A percentile compares a stretch with the other conserved stretches of the same genome.
Evolutionary conservation across 2,329 filamentous ascomycete species (phyloP).

Genomic region (Trichoderma arundinaceum): DNA sequence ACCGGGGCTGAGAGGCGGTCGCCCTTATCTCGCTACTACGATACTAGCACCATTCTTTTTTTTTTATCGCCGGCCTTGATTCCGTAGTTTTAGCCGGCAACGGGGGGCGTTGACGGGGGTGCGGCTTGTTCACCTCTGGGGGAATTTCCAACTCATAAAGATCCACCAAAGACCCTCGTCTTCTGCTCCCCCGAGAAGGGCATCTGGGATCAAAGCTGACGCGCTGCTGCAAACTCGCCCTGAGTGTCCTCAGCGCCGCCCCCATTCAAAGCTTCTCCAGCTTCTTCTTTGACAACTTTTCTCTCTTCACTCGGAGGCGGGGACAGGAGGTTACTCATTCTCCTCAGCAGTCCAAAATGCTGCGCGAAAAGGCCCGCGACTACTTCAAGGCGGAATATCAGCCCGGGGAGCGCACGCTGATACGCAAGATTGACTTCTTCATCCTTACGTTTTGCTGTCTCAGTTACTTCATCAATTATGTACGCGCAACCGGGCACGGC

Average conservation of each 20-base stretch:
- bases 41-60: not conserved
- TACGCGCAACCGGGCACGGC: conserved; percentile 39
- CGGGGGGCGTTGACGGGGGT: not conserved
- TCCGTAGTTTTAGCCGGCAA: conserved; percentile 15
- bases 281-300: not conserved
- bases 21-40: conserved; percentile 21
- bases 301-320: not conserved
- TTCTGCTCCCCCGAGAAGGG: not conserved
- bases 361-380: conserved; percentile 36
- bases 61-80: conserved; percentile 1
- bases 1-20: not conserved
- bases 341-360: conserved; percentile 27
- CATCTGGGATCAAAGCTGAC: not conserved
- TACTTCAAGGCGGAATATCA: conserved; percentile 46
- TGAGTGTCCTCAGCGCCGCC: not conserved
- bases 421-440: conserved; percentile 68
- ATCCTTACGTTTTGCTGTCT: conserved; percentile 68
- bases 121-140: not conserved
- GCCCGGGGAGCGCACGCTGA: conserved; percentile 51
- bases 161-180: conserved; percentile 17
- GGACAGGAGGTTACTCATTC: not conserved
- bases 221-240: not conserved
- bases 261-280: not conserved
- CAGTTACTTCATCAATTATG: conserved; percentile 61
- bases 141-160: conserved; percentile 18